phyloP scores from a whole-genome alignment of 768 basidiomycete species.

The Suillus placidus region DNA sequence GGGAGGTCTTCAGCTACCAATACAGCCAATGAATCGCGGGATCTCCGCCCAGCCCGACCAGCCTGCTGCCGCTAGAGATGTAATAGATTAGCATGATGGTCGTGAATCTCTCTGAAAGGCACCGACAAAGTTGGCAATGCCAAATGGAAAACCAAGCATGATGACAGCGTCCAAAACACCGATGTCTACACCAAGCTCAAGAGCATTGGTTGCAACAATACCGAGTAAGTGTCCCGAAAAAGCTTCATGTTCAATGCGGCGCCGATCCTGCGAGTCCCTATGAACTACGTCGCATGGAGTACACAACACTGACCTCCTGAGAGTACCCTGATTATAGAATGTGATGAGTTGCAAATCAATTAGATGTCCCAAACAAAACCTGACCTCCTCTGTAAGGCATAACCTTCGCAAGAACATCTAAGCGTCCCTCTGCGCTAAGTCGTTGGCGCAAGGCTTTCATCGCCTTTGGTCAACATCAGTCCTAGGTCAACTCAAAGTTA shows the following conservation, averaged over 20 bases:
- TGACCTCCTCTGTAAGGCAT: slow-evolving; percentile 85
- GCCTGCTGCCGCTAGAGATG: slow-evolving; percentile 77
- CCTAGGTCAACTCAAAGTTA: background rate
- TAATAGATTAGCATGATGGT: background rate
- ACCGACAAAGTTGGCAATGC: slow-evolving; percentile 78
- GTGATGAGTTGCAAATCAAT: background rate
- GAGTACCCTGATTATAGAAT: slow-evolving; percentile 59
- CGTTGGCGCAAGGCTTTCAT: slow-evolving; percentile 78
- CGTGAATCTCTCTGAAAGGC: background rate
- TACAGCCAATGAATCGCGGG: slow-evolving; percentile 77
- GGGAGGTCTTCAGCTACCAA: slow-evolving; percentile 70
- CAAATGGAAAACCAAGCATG: slow-evolving; percentile 83
- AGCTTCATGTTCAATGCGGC: slow-evolving; percentile 82
- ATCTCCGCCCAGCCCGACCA: slow-evolving; percentile 81
- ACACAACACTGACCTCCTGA: slow-evolving; percentile 48
- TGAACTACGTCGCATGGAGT: background rate
- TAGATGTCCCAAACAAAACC: slow-evolving; percentile 14
- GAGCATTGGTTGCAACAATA: slow-evolving; percentile 86
- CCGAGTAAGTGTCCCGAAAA: slow-evolving; percentile 84
- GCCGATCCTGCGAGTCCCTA: slow-evolving; percentile 59
- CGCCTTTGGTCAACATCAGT: slow-evolving; percentile 47
- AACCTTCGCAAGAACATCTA: slow-evolving; percentile 74
- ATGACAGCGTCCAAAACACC: slow-evolving; percentile 88
- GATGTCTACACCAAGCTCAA: slow-evolving; percentile 92
- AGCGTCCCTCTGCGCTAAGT: slow-evolving; percentile 71